A percentile compares a stretch with the other conserved stretches of the same genome.
These are phyloP conservation scores for Clonostachys rhizophaga DNA, from an alignment of 2,329 filamentous ascomycete genomes.

Conservation along the genomic window DNA sequence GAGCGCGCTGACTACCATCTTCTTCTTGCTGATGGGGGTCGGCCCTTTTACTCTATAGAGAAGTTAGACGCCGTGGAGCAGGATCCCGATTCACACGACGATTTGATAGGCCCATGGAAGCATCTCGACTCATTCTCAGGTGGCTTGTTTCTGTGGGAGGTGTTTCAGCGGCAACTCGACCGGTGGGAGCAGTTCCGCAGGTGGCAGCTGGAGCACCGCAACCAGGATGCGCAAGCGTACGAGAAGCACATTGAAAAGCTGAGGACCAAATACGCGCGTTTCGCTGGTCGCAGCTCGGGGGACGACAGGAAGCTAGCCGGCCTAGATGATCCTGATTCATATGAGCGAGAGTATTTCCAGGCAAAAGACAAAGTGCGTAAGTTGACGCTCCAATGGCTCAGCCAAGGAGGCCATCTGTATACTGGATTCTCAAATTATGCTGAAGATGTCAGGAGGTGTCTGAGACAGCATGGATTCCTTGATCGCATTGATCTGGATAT, in stretches of 20 bases:
- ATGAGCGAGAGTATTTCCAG: neutral
- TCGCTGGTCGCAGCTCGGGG: constrained; percentile 7
- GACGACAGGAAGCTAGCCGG: neutral
- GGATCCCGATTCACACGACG: constrained; percentile 11
- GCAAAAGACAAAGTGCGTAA: neutral
- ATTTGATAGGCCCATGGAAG: constrained; percentile 19
- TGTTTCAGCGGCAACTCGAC: constrained; percentile 15
- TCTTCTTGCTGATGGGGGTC: constrained; percentile 21
- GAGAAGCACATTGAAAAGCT: too few relatives aligned
- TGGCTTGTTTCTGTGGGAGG: constrained; percentile 1
- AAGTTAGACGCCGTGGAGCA: constrained; percentile 13
- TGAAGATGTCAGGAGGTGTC: constrained; percentile 14
- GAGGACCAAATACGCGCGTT: too few relatives aligned
- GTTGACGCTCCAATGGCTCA: neutral
- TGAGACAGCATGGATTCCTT: constrained; percentile 17
- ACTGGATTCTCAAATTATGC: constrained; percentile 13
- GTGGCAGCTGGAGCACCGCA: constrained; percentile 19
- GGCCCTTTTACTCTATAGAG: constrained; percentile 18
- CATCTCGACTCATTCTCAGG: neutral
- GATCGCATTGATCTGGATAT: constrained; percentile 18
- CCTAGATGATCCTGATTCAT: neutral
- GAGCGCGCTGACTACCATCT: constrained; percentile 11
- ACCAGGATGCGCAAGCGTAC: constrained; percentile 5
- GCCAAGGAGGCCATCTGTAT: neutral
- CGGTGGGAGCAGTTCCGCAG: constrained; percentile 21